Evolutionary conservation across 192 early-diverging fungal species (phyloP).

Genomic region (Chytriomyces confervae): DNA sequence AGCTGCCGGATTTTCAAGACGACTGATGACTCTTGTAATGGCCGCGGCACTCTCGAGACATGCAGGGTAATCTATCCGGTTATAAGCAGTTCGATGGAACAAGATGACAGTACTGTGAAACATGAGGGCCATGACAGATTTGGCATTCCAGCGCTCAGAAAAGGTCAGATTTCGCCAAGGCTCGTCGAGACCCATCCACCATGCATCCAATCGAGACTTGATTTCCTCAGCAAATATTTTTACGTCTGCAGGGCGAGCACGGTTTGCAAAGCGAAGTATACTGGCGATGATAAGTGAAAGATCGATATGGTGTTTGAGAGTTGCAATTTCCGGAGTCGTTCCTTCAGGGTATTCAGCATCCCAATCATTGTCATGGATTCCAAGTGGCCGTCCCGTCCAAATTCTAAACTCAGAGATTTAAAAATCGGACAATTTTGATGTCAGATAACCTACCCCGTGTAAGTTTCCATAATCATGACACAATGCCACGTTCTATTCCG

Average conservation of each 20-base stretch:
- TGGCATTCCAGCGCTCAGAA: slow-evolving; percentile 1
- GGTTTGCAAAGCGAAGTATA: slow-evolving; percentile 22
- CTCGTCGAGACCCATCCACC: slow-evolving; percentile 8
- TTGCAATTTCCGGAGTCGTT: slow-evolving; percentile 5
- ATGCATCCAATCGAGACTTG: not conserved
- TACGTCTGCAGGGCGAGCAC: slow-evolving; percentile 6
- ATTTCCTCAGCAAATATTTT: slow-evolving; percentile 11
- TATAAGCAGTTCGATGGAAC: slow-evolving; percentile 20
- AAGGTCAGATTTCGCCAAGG: not conserved
- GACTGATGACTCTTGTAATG: not conserved
- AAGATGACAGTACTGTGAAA: slow-evolving; percentile 11
- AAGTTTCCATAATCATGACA: slow-evolving; percentile 23
- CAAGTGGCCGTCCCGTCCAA: slow-evolving; percentile 20
- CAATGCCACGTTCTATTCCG: slow-evolving; percentile 22
- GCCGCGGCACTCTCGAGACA: slow-evolving; percentile 7
- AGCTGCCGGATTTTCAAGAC: slow-evolving; percentile 2
- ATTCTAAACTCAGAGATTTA: not conserved
- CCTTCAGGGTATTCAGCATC: slow-evolving; percentile 13
- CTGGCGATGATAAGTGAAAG: slow-evolving; percentile 18
- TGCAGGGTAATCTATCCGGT: slow-evolving; percentile 8
- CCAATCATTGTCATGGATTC: slow-evolving; percentile 23
- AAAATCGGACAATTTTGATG: no score
- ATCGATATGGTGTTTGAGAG: slow-evolving; percentile 14
- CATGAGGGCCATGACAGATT: slow-evolving; percentile 23
- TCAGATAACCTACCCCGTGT: not conserved